Conservation (phyloP, 1,139 yeast species). For the Suhomyces bolitotheri region DNA sequence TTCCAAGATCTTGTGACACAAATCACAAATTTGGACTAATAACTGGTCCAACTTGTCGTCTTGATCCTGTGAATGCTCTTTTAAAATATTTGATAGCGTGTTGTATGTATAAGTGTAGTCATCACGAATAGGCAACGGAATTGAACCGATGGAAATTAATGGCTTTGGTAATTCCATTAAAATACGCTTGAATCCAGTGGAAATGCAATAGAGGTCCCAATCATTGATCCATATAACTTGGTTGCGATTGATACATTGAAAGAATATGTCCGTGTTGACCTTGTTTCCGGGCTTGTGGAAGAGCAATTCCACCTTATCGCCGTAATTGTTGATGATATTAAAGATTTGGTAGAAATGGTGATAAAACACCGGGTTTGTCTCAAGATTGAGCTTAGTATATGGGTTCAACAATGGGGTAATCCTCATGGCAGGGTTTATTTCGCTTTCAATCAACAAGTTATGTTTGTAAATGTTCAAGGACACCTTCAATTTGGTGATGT, state of each 20-base stretch:
- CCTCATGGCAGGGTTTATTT: slow-evolving; percentile 22
- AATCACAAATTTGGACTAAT: slow-evolving; percentile 43
- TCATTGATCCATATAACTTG: slow-evolving; percentile 57
- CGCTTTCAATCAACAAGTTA: slow-evolving; percentile 32
- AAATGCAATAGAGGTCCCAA: slow-evolving; percentile 65
- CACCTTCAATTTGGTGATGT: slow-evolving; percentile 74
- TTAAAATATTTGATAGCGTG: slow-evolving; percentile 35
- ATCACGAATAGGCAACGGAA: slow-evolving; percentile 51
- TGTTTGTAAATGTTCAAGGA: slow-evolving; percentile 68
- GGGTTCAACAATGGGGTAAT: slow-evolving; percentile 27
- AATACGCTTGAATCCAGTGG: slow-evolving; percentile 52
- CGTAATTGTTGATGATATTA: slow-evolving; percentile 47
- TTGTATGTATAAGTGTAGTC: slow-evolving; percentile 39
- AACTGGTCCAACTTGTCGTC: slow-evolving; percentile 22
- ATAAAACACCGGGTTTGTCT: slow-evolving; percentile 34
- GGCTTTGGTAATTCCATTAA: slow-evolving; percentile 46
- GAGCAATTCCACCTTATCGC: slow-evolving; percentile 45
- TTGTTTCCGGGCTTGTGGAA: slow-evolving; percentile 63
- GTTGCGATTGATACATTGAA: slow-evolving; percentile 55
- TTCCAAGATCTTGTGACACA: slow-evolving; percentile 37
- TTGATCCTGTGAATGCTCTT: slow-evolving; percentile 9
- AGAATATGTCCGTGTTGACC: slow-evolving; percentile 48
- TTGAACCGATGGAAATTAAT: slow-evolving; percentile 44
- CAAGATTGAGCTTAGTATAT: slow-evolving; percentile 21
- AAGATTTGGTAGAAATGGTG: slow-evolving; percentile 52